A percentile compares a stretch with the other conserved stretches of the same genome.
phyloP scores from a whole-genome alignment of 768 basidiomycete species.

The Bullera alba region DNA sequence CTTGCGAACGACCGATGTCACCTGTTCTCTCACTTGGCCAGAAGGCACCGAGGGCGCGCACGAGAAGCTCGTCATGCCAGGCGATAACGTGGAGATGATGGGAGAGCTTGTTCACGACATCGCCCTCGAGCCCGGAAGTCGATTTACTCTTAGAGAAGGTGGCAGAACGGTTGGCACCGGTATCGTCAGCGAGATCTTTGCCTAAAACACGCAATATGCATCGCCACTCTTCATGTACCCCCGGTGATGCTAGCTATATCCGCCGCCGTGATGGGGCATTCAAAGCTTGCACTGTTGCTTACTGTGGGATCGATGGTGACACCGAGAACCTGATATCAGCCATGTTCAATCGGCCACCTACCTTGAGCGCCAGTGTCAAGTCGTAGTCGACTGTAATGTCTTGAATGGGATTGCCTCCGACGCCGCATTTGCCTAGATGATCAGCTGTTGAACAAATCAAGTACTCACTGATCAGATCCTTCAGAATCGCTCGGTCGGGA shows the following conservation, averaged over 20 bases:
- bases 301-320: conserved; percentile 34
- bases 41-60: conserved; percentile 69
- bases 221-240: not conserved
- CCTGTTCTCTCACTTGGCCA: conserved; percentile 75
- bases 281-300: conserved; percentile 40
- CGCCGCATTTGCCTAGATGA: conserved; percentile 37
- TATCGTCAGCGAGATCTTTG: conserved; percentile 75
- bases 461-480: conserved; percentile 40
- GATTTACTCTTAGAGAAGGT: conserved; percentile 91
- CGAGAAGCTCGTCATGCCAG: conserved; percentile 97
- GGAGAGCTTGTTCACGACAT: conserved; percentile 76
- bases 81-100: conserved; percentile 92
- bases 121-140: conserved; percentile 78
- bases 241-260: conserved; percentile 17
- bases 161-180: conserved; percentile 94
- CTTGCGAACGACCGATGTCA: conserved; percentile 91
- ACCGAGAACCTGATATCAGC: conserved; percentile 30
- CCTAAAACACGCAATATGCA: not conserved
- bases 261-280: conserved; percentile 36
- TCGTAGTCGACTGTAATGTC: conserved; percentile 45
- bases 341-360: conserved; percentile 7
- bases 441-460: not conserved
- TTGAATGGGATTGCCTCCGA: conserved; percentile 9
- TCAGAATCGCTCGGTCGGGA: conserved; percentile 38
- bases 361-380: conserved; percentile 39